A percentile compares a stretch with the other conserved stretches of the same genome.
Conservation (phyloP, 208 protist species). For the Entamoeba dispar region DNA sequence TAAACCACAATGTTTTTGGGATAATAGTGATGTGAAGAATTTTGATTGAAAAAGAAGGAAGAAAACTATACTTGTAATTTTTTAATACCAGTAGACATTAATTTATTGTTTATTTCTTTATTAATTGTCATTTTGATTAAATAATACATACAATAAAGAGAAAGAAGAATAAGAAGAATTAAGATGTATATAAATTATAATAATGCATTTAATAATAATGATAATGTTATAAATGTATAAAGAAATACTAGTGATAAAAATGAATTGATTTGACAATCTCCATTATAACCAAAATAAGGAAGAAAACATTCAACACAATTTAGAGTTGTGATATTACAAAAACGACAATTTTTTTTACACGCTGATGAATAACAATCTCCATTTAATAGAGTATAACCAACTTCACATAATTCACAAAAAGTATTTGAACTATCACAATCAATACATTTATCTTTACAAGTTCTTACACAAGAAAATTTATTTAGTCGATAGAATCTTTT, state of each 20-base stretch:
- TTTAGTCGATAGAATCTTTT: background rate
- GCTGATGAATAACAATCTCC: background rate
- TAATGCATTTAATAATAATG: too few relatives aligned
- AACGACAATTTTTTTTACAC: background rate
- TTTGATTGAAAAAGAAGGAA: background rate
- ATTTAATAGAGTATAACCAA: background rate
- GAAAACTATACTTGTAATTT: too few relatives aligned
- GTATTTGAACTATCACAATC: background rate
- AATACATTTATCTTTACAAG: background rate
- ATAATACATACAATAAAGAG: too few relatives aligned
- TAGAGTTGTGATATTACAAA: background rate
- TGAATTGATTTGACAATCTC: background rate
- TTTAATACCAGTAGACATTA: background rate
- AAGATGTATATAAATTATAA: too few relatives aligned
- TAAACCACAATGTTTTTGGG: background rate
- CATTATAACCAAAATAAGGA: background rate
- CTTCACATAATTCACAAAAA: background rate
- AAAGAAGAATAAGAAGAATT: too few relatives aligned
- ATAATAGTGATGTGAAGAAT: background rate
- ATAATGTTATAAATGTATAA: too few relatives aligned
- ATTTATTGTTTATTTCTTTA: background rate
- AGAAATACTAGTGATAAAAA: too few relatives aligned
- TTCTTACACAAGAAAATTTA: background rate
- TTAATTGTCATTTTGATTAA: too few relatives aligned
- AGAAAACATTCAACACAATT: background rate